Conservation (phyloP, 78 protist species). For the Speleostelium caveatum region DNA sequence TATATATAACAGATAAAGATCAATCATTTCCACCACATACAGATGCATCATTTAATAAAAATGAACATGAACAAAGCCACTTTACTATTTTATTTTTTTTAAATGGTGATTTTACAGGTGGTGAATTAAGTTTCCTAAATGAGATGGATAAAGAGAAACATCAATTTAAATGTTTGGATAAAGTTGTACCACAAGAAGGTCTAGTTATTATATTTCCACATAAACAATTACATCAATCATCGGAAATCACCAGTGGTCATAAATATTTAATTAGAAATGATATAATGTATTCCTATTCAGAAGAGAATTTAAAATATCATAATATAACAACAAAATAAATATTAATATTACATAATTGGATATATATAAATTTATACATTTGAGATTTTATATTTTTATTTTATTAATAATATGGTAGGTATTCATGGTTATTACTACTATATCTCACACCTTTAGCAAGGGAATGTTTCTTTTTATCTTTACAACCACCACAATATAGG, state of each 20-base stretch:
- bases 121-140: background rate
- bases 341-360: too few relatives aligned
- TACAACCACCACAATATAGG: too few relatives aligned
- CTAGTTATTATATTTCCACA: background rate
- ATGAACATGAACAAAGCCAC: background rate
- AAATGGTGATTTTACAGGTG: background rate
- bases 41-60: background rate
- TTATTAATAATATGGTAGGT: too few relatives aligned
- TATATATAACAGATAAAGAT: too few relatives aligned
- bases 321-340: too few relatives aligned
- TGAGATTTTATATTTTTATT: too few relatives aligned
- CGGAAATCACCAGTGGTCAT: background rate
- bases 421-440: too few relatives aligned
- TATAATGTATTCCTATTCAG: too few relatives aligned
- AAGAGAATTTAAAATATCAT: too few relatives aligned
- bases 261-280: background rate
- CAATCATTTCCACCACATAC: background rate
- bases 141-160: background rate
- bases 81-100: background rate
- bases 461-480: too few relatives aligned
- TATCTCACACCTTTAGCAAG: too few relatives aligned
- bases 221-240: background rate
- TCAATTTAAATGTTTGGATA: background rate
- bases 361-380: too few relatives aligned
- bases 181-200: background rate